Base-by-base conservation (phyloP, 2,329 filamentous ascomycete species). In the Fusarium nygamai region DNA sequence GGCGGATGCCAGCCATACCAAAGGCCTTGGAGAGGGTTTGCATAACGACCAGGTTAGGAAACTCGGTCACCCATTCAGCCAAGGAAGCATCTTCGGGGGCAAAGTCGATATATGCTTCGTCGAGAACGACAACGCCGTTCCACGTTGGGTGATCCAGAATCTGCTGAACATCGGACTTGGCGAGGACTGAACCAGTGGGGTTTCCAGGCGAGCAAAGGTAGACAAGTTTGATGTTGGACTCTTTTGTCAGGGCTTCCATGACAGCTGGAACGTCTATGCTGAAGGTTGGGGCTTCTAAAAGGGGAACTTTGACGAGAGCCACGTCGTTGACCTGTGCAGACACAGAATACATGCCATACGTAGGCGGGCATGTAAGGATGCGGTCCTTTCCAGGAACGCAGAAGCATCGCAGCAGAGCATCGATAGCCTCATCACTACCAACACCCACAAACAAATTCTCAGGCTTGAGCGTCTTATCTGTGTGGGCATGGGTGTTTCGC, bases 1-100 rank as follows among this genome's bases (percentile, higher is more conserved):
- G 88, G 22, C 96, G 89, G 80, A 99, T 98, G 58, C 96, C 96
- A 8, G 96, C 96, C 80, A 99, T 89, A 34, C 96, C 96, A 80
- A 99, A 99, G 0, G 95, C 96, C 83, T 99, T 99, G 79, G 94
- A 97, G n/a, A 98, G 88, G 3, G 96, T 99, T 86, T 99, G 96
- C 94, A 98, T 94, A 65, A 99, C 95, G 24, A 98, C 95, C 33
- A 99, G 87, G 83, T 99, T 99, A 58, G 96, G 95, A 90, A 94
- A 97, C 79, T 98, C 95, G 41, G 89, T 87, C 3, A 97, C 95
- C 92, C 94, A 97, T 83, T 97, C 94, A 33, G 96, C 96, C 33
- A 98, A 88, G 75, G 93, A 97, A 47, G 93, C 88, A 33, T 90
- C 91, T 22, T 83, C 91, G 11, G 91, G 91, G 12, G 95, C 92